Evolutionary conservation across 148 eudicot genomes (phyloP).

Genomic region (Talinum fruticosum): DNA sequence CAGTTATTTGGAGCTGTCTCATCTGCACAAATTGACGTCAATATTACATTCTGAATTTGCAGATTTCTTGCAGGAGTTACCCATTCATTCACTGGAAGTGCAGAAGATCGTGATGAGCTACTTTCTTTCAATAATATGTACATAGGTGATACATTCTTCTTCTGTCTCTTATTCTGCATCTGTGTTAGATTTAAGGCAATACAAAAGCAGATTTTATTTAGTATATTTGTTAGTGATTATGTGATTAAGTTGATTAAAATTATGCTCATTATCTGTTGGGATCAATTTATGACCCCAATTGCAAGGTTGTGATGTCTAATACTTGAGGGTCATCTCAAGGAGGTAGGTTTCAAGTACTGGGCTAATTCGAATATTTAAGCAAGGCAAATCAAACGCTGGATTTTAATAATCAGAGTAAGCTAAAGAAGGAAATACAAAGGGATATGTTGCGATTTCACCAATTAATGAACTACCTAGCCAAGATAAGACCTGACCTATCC

Average conservation of each 20-base stretch:
- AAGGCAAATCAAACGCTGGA: no score
- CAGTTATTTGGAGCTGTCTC: background rate
- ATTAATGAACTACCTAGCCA: no score
- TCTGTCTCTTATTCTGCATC: background rate
- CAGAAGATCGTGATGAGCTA: slow-evolving; percentile 78
- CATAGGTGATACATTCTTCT: slow-evolving; percentile 47
- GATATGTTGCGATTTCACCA: no score
- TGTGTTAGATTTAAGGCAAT: background rate
- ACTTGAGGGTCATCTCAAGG: no score
- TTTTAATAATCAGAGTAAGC: no score
- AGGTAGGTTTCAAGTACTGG: no score
- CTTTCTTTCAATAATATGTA: slow-evolving; percentile 71
- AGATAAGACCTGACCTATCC: no score
- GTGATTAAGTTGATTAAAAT: background rate
- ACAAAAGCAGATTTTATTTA: background rate
- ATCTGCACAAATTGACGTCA: slow-evolving; percentile 10
- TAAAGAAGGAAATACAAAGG: no score
- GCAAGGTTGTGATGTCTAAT: no score
- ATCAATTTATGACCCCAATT: no score
- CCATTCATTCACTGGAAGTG: slow-evolving; percentile 92
- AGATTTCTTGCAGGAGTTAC: slow-evolving; percentile 83
- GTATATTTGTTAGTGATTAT: background rate
- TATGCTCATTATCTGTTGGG: background rate
- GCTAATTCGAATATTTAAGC: no score
- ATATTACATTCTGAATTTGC: slow-evolving; percentile 12